Base-by-base conservation (phyloP, 768 basidiomycete genomes). In the Tremella yokohamensis region DNA sequence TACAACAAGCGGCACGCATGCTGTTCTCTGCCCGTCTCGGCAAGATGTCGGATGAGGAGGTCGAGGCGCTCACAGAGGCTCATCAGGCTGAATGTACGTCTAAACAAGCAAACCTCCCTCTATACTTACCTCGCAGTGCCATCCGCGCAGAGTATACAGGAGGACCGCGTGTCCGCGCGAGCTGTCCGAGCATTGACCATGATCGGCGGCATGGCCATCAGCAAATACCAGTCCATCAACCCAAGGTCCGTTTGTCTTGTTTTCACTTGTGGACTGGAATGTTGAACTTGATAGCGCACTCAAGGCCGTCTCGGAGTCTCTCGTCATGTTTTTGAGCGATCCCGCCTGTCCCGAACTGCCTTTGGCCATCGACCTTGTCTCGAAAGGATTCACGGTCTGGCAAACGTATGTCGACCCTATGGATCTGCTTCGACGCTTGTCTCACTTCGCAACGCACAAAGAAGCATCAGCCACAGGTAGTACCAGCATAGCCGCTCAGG, bases 341-440 rank as follows among this genome's bases (percentile, higher is more conserved):
- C 26, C 56, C 8, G 85, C 87, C 49, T 78, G 81, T 7, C 64
- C 79, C 1, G 83, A 88, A 72, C 80, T 86, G 7, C 80, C 84
- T 2, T 80, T 92, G 12, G 90, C 89, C 0, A 85, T 96, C 62
- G 94, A 98, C 68, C 80, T 97, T 9, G 91, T 89, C 66, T 86
- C 88, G 1, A 85, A 88, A 45, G 94, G 94, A 0, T 98, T 97
- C 72, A 83, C 87, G 45, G 84, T 93, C 49, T 98, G 93, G 92
- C 91, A 96, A 69, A 85, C 90, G 64, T 91, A 92, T 65, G 82
- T 92, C 57, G 92, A 98, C 64, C 84, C 91, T 0, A 87, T 91
- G 80, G 86, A 87, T 58, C 85, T 96, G 54, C 79, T 98, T 16
- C 85, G 94, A 4, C 83, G 86, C 1, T 81, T 98, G 11, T 94